Evolutionary conservation across 2,329 filamentous ascomycete species (phyloP).

Genomic region (Bimuria novae-zelandiae): DNA sequence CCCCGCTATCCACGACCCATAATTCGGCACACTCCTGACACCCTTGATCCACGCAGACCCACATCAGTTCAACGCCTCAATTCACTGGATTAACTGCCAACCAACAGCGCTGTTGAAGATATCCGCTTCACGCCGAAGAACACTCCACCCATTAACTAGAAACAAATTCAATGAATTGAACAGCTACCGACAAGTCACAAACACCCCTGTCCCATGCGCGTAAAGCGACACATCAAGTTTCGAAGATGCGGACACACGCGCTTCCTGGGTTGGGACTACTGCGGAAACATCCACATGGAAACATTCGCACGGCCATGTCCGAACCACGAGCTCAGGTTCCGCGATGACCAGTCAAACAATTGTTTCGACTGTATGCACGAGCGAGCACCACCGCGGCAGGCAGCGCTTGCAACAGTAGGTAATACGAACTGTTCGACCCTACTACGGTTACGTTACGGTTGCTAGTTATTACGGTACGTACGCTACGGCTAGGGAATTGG

Average conservation of each 20-base stretch:
- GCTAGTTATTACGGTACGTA: no score
- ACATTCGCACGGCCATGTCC: neutral
- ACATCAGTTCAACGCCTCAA: neutral
- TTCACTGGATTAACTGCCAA: neutral
- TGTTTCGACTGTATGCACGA: slow-evolving; percentile 18
- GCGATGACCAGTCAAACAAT: slow-evolving; percentile 11
- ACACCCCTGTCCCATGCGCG: slow-evolving; percentile 2
- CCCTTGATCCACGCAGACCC: neutral
- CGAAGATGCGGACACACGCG: slow-evolving; percentile 12
- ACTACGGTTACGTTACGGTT: no score
- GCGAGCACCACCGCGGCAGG: neutral
- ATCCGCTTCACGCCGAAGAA: neutral
- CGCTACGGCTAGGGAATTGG: no score
- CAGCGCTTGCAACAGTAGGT: no score
- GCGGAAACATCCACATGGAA: neutral
- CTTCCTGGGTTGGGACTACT: slow-evolving; percentile 10
- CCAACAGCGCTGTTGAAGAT: neutral
- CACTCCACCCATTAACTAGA: neutral
- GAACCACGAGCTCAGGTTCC: neutral
- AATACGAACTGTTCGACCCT: no score
- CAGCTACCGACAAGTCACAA: neutral
- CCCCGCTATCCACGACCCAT: no score
- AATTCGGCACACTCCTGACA: neutral
- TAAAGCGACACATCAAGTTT: slow-evolving; percentile 4
- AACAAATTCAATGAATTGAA: neutral